Evolutionary conservation across 2,329 filamentous ascomycete genomes (phyloP), one percentile per base, ranked within the genome.

Genomic region (Trichophaea hybrida): DNA sequence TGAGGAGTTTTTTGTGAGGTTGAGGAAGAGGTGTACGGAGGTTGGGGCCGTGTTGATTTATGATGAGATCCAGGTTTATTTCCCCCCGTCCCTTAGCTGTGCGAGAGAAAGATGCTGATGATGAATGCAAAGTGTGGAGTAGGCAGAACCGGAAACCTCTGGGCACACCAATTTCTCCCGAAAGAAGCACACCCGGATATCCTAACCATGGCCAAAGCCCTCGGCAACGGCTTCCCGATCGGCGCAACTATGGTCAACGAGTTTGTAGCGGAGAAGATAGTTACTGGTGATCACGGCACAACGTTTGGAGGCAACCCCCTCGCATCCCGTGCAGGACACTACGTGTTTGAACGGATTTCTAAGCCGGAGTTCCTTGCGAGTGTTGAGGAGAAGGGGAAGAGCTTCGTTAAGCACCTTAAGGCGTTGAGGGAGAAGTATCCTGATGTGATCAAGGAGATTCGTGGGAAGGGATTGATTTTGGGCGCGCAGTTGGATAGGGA

Each of bases 171-270:
- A 8, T 76, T 78, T 60, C 78, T 93, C 31, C 85, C 87, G 38
- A 75, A 78, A 67, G 83, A 86, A 65, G 88, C 89, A 1, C 93
- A 98, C 71, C 93, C 93, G 5, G 93, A 98, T 69, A 84, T 98
- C 65, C 74, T 98, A 64, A 96, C 91, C 12, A 91, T 87, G 0
- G 93, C 93, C 59, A 98, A 98, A 76, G 93, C 93, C 0, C 82
- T 98, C 1, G 93, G 93, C 13, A 98, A 98, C 70, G 93, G 93
- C 4, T 91, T 96, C 72, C 93, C 93, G 52, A 90, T 98, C 66
- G 93, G 88, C 55, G 93, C 93, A 5, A 87, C 85, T 4, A 80
- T 81, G 56, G 77, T 79, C 38, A 79, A 75, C 65, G 69, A 69
- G 58, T 75, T 77, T 31, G 86, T 94, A 1, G 83, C 81, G 33